phyloP scores from a whole-genome alignment of 176 grass and related monocot genomes.

The Lolium rigidum region DNA sequence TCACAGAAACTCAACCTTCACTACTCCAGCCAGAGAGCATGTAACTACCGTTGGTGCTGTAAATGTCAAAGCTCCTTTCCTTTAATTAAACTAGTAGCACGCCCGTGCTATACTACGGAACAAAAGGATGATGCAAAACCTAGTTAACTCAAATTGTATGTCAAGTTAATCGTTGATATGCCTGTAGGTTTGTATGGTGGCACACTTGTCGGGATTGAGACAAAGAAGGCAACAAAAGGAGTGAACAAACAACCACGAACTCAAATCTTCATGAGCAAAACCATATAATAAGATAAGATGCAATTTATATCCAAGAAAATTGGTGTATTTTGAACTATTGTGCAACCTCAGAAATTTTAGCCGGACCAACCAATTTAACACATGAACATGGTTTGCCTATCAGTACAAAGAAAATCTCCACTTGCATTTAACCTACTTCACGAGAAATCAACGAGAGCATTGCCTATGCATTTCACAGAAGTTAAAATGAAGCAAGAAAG shows the following conservation, averaged over 20 bases:
- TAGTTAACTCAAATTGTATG: too few relatives aligned
- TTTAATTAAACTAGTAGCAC: background rate
- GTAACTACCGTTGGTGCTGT: background rate
- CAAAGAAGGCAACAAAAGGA: too few relatives aligned
- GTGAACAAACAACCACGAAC: too few relatives aligned
- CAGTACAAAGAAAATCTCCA: background rate
- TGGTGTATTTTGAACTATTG: background rate
- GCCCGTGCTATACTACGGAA: too few relatives aligned
- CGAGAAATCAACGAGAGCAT: background rate
- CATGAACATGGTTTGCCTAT: background rate
- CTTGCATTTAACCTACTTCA: background rate
- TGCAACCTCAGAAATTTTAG: background rate
- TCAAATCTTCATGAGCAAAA: too few relatives aligned
- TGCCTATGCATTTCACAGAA: background rate
- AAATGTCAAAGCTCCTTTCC: background rate
- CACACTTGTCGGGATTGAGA: too few relatives aligned
- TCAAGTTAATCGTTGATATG: too few relatives aligned
- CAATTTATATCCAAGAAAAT: background rate
- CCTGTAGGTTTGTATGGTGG: too few relatives aligned
- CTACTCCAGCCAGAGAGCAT: background rate
- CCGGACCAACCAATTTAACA: background rate
- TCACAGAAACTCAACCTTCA: background rate
- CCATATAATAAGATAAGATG: too few relatives aligned
- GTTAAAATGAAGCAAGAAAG: constrained; percentile 6
- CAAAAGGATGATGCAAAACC: too few relatives aligned